Conservation (phyloP, 1,284 basidiomycete species). For the Cryptococcus depauperatus region DNA sequence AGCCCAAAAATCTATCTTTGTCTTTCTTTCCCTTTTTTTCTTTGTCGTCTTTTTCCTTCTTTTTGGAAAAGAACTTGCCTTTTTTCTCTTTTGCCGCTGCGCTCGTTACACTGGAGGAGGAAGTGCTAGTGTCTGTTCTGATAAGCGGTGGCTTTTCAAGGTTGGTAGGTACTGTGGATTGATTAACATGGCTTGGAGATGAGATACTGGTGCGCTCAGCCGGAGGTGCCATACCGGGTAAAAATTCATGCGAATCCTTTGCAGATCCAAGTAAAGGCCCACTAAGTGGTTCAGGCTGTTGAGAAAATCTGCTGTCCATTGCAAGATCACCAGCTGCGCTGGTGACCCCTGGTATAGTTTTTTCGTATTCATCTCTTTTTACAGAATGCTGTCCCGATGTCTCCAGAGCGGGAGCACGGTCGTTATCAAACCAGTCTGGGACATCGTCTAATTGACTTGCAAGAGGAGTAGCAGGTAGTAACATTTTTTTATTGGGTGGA, state of each 20-base stretch:
- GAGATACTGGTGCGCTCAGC: conserved; percentile 11
- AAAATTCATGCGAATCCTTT: conserved; percentile 22
- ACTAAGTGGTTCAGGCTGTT: conserved; percentile 10
- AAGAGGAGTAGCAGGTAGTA: conserved; percentile 16
- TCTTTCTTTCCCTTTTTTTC: conserved; percentile 60
- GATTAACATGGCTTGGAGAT: conserved; percentile 2
- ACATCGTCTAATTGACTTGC: conserved; percentile 11
- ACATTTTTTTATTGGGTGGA: conserved; percentile 20
- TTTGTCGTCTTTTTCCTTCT: conserved; percentile 56
- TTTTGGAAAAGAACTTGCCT: conserved; percentile 51
- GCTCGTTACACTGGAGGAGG: conserved; percentile 32
- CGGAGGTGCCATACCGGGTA: conserved; percentile 34
- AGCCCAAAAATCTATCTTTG: conserved; percentile 76
- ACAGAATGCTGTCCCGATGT: neutral
- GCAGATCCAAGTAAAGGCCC: too few relatives aligned
- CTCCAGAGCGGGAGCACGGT: conserved; percentile 41
- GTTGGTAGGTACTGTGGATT: conserved; percentile 14
- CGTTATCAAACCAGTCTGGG: conserved; percentile 31
- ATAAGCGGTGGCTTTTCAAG: conserved; percentile 25
- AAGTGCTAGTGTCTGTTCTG: conserved; percentile 23
- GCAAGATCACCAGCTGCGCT: neutral
- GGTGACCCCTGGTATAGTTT: too few relatives aligned
- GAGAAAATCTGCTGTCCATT: conserved; percentile 9
- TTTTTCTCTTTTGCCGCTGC: conserved; percentile 56
- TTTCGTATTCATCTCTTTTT: neutral